These are phyloP conservation scores for Pseudogymnoascus sp. DNA, from an alignment of 2,329 filamentous ascomycete genomes.

Conservation along the genomic window DNA sequence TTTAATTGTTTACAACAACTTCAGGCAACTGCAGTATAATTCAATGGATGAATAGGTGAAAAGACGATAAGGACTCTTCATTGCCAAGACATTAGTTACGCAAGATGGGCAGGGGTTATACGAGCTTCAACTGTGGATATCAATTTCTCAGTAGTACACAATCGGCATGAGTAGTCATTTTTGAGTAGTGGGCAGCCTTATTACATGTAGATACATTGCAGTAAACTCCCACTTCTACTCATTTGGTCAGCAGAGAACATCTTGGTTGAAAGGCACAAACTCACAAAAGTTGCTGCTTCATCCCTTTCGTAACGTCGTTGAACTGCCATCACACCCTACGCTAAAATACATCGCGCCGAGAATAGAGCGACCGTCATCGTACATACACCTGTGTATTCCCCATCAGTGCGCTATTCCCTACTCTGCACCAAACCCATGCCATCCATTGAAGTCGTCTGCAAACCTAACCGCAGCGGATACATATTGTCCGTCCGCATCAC, in stretches of 20 bases:
- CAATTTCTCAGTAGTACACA: neutral
- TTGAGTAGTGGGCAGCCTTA: neutral
- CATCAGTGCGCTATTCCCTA: neutral
- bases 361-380: neutral
- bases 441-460: constrained; percentile 65
- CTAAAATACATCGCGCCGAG: neutral
- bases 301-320: neutral
- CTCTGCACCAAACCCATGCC: constrained; percentile 37
- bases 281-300: neutral
- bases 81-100: neutral
- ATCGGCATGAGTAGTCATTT: neutral
- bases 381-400: neutral
- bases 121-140: neutral
- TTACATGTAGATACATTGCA: neutral
- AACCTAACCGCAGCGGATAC: constrained; percentile 64
- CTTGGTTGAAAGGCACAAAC: neutral
- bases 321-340: neutral
- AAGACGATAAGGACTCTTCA: neutral
- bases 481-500: constrained; percentile 59
- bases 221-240: neutral
- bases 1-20: neutral
- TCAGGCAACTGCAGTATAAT: neutral
- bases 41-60: neutral
- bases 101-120: neutral
- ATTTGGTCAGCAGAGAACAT: neutral